These are phyloP conservation scores for Phaffia australis DNA, from an alignment of 768 basidiomycete genomes.

Conservation along the genomic window DNA sequence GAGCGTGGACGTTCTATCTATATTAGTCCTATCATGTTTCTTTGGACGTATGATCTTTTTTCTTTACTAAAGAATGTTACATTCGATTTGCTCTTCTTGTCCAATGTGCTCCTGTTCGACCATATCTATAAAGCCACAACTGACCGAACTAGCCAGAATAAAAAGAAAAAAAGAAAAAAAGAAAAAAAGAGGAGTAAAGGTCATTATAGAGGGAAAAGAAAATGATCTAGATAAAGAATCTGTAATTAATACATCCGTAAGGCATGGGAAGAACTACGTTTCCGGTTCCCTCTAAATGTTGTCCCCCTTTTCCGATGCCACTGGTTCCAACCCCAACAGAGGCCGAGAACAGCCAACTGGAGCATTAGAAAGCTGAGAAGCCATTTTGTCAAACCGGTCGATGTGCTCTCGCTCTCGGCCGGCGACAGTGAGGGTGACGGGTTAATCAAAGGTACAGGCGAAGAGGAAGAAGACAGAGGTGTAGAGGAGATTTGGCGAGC, in stretches of 20 bases:
- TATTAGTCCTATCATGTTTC: no score
- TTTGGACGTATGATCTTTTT: no score
- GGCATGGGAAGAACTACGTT: conserved; percentile 95
- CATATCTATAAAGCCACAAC: no score
- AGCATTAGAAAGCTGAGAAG: conserved; percentile 4
- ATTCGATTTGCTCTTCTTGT: no score
- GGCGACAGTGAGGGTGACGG: background rate
- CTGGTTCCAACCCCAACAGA: conserved; percentile 8
- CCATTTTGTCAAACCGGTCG: background rate
- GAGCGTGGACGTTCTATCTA: background rate
- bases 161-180: no score
- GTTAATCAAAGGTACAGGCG: background rate
- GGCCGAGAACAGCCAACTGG: conserved; percentile 2
- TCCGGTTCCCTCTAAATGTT: conserved; percentile 54
- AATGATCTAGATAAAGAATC: no score
- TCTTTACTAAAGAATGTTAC: no score
- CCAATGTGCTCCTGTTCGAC: no score
- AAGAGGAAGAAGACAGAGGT: conserved; percentile 12
- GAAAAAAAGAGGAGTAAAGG: no score
- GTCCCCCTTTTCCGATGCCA: conserved; percentile 1
- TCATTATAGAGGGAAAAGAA: no score
- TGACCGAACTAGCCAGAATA: no score
- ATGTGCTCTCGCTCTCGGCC: conserved; percentile 1
- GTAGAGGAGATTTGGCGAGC: conserved; percentile 4
- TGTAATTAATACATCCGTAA: conserved; percentile 34